phyloP scores from a whole-genome alignment of 805 yeast genomes.

The Priceomyces fermenticarens region DNA sequence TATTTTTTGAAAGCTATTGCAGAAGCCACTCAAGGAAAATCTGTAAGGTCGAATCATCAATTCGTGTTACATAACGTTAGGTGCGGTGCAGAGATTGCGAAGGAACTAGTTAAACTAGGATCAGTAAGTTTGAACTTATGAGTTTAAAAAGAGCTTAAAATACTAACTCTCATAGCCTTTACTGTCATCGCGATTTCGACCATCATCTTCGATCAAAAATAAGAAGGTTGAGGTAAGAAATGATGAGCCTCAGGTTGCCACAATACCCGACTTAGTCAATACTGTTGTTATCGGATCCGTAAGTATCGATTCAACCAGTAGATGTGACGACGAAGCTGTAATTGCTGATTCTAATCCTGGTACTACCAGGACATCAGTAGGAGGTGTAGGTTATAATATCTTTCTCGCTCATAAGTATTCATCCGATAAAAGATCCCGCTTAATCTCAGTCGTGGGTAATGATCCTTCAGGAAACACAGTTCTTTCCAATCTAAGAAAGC shows the following conservation, averaged over 20 bases:
- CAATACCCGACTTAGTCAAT: slow-evolving; percentile 11
- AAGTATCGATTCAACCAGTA: slow-evolving; percentile 70
- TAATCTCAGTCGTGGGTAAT: slow-evolving; percentile 61
- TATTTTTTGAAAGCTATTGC: slow-evolving; percentile 66
- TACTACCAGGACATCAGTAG: slow-evolving; percentile 50
- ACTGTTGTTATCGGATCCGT: slow-evolving; percentile 67
- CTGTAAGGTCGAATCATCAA: slow-evolving; percentile 66
- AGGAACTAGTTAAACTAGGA: slow-evolving; percentile 41
- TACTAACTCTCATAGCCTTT: background rate
- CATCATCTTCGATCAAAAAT: slow-evolving; percentile 2
- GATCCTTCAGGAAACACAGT: slow-evolving; percentile 52
- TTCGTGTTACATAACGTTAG: slow-evolving; percentile 77
- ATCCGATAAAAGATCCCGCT: slow-evolving; percentile 22
- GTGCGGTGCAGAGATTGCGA: slow-evolving; percentile 67
- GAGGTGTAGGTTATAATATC: slow-evolving; percentile 85
- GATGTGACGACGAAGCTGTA: slow-evolving; percentile 23
- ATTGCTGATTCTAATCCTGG: slow-evolving; percentile 77
- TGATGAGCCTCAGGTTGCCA: background rate
- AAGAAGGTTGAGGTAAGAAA: background rate
- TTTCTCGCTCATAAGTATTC: slow-evolving; percentile 55
- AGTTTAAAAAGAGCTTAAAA: background rate
- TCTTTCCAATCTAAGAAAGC: slow-evolving; percentile 19
- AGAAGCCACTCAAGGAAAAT: slow-evolving; percentile 62
- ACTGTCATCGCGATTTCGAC: slow-evolving; percentile 1
- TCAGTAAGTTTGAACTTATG: slow-evolving; percentile 5